Conservation (phyloP, 1,284 basidiomycete genomes). For the Schizophyllum commune region DNA sequence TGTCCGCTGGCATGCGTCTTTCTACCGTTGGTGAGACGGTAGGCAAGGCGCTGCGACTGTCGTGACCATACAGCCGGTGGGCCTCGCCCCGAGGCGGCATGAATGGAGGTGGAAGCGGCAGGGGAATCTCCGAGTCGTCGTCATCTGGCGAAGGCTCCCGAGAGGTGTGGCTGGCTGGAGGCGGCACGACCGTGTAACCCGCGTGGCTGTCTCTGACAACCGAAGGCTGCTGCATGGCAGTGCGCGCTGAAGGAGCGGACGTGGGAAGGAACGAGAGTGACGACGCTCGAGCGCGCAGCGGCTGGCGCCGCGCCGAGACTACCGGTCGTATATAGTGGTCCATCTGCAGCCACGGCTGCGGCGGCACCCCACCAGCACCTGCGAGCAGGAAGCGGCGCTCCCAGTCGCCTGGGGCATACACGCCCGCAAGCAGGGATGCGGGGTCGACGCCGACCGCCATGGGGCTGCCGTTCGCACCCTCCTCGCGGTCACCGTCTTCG, state of each 20-base stretch:
- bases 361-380: background rate
- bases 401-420: conserved; percentile 22
- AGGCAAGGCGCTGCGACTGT: conserved; percentile 15
- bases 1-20: conserved; percentile 20
- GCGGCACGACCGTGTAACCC: no score
- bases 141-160: conserved; percentile 3
- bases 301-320: background rate
- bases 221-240: conserved; percentile 16
- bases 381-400: conserved; percentile 6
- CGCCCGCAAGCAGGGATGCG: conserved; percentile 26
- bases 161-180: no score
- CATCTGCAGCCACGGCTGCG: background rate
- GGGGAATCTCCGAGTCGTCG: conserved; percentile 20
- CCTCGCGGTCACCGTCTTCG: conserved; percentile 20
- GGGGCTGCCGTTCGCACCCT: conserved; percentile 32
- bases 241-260: conserved; percentile 10
- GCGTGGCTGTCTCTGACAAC: conserved; percentile 6
- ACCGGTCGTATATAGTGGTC: background rate
- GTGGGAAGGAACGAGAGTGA: conserved; percentile 11
- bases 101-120: conserved; percentile 10
- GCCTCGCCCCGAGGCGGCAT: conserved; percentile 26
- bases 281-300: background rate
- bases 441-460: conserved; percentile 33
- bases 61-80: conserved; percentile 34
- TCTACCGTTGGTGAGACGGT: background rate